Conservation (phyloP, 495 filamentous ascomycete species). For the Podospora bellae-mahoneyi region DNA sequence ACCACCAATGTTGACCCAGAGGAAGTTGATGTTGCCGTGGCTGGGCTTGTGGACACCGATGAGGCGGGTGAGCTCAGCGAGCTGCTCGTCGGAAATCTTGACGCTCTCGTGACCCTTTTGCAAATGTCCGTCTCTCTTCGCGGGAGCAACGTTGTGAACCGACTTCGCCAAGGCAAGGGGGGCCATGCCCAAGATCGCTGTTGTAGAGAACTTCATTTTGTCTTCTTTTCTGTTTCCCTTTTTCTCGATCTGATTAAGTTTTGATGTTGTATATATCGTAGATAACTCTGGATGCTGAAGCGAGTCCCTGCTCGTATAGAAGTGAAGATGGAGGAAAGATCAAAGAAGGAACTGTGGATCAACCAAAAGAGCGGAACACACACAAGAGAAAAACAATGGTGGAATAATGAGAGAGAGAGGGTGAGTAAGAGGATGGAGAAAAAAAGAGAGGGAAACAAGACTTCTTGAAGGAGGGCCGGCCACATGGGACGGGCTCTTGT, state of each 20-base stretch:
- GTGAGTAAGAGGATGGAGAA: conserved; percentile 23
- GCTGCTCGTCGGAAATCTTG: conserved; percentile 18
- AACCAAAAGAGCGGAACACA: conserved; percentile 37
- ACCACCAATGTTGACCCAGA: conserved; percentile 54
- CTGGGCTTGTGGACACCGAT: conserved; percentile 26
- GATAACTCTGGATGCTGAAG: conserved; percentile 24
- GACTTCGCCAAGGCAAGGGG: conserved; percentile 50
- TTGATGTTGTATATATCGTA: conserved; percentile 15
- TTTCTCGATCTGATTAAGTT: conserved; percentile 20
- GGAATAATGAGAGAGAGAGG: conserved; percentile 16
- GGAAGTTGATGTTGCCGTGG: conserved; percentile 46
- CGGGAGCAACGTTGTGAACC: conserved; percentile 45
- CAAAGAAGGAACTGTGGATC: conserved; percentile 36
- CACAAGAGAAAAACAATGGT: conserved; percentile 25
- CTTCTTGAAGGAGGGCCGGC: conserved; percentile 27
- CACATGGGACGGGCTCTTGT: conserved; percentile 28
- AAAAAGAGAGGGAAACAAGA: conserved; percentile 29
- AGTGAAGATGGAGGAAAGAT: conserved; percentile 36
- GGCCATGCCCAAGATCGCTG: conserved; percentile 47
- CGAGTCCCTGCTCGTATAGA: conserved; percentile 58
- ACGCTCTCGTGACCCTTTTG: conserved; percentile 16
- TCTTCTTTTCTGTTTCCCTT: conserved; percentile 20
- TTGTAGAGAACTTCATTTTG: conserved; percentile 53
- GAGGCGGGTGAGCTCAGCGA: conserved; percentile 27
- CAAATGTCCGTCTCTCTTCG: conserved; percentile 23